Evolutionary conservation across 1,284 basidiomycete species (phyloP), one percentile per base, ranked within the genome.

Genomic region (Tilletia indica): DNA sequence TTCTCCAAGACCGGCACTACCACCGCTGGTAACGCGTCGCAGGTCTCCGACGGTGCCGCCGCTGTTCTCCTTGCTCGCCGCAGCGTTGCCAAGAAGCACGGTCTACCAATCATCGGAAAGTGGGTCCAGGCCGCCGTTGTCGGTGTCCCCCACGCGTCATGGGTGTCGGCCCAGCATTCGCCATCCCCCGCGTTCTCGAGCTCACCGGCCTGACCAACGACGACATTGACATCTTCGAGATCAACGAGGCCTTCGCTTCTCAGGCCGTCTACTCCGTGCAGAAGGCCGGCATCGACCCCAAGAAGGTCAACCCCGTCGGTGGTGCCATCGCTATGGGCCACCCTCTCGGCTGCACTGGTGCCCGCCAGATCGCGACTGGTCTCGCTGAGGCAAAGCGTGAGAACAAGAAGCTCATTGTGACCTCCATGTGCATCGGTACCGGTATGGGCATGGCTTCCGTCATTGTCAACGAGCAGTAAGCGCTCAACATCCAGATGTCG

Each of bases 1-100:
- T 99, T 99, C 86, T 86, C 87, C 73, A 91, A 93, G 86, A 89
- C 90, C 54, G 97, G 97, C n/a, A 86, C 88, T 21, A 97, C 97
- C 1, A 94, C 97, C 83, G 97, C 96, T 66, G 88, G 88, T 48
- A 97, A 95, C 85, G 93, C 94, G 1, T 94, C 92, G 34, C 95
- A 97, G 85, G 90, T 99, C 66, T 94, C 93, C n/a, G 97, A 99
- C 82, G 96, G 96, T 74, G 96, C 96, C 31, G 94, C 95, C 67
- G 95, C 95, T 0, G 94, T 98, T 67, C 86, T 99, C 70, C 90
- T 98, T 71, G 89, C 93, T 47, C 89, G 93, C 73, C 90, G 96
- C 71, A 92, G 91, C 38, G 89, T 91, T 48, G 96, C 96, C 21
- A 91, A 92, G 86, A 91, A 91, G 82, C 90, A 96, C 74, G 92